Base-by-base conservation (phyloP, 345 rosid species). In the Anacardium occidentale region DNA sequence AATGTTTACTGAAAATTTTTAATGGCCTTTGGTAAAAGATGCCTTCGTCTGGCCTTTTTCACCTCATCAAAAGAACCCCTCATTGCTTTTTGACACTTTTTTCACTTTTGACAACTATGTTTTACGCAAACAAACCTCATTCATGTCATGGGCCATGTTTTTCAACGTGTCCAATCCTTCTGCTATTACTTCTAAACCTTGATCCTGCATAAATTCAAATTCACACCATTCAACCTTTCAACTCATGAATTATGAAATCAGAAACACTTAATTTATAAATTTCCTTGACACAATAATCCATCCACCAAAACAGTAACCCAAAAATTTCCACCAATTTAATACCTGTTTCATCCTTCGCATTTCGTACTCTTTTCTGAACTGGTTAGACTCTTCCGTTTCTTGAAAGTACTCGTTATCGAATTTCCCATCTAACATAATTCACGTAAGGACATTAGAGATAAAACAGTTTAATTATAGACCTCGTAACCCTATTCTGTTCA, bases 81-180 rank as follows among this genome's bases (percentile, higher is more conserved):
- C n/a, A n/a, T n/a, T n/a, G n/a, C n/a, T n/a, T n/a, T n/a, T n/a
- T n/a, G n/a, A n/a, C n/a, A n/a, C n/a, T n/a, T n/a, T n/a, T n/a
- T n/a, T n/a, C n/a, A n/a, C n/a, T n/a, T n/a, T n/a, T n/a, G n/a
- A n/a, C n/a, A n/a, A n/a, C n/a, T n/a, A n/a, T n/a, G n/a, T n/a
- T n/a, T n/a, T n/a, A n/a, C n/a, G n/a, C n/a, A 56, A 66, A 64
- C 71, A 48, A 15, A 83, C 92, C 92, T 88, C 95, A 70, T 88
- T 86, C 88, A 90, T 75, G 80, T 86, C 88, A 68, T 70, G 75
- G 61, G 92, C 95, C 90, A 88, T 82, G 79, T 79, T 75, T 72
- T 90, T 90, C 85, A 90, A 76, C 0, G 85, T 88, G 70, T 86
- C 89, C 76, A 90, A 76, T 20, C 95, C 95, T 77, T 90, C 92